Evolutionary conservation across 768 basidiomycete species (phyloP).

Genomic region (Suillus lakei): DNA sequence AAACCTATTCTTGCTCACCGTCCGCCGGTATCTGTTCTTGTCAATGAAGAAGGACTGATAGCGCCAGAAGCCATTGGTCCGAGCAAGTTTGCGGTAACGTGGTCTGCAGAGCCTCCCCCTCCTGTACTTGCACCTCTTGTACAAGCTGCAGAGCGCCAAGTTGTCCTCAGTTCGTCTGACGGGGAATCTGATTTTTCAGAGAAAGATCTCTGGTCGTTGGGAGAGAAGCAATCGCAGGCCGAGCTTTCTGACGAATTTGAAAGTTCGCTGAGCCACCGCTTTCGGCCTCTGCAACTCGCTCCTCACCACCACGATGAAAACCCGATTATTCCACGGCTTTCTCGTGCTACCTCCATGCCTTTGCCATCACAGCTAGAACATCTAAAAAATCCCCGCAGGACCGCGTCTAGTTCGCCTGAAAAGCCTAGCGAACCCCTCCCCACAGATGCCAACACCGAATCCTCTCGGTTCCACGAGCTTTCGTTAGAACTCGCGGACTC

Average conservation of each 20-base stretch:
- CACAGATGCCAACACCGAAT: conserved; percentile 24
- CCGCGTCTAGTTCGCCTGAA: conserved; percentile 13
- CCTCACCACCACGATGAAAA: conserved; percentile 27
- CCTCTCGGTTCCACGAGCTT: conserved; percentile 61
- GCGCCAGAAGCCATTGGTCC: conserved; percentile 50
- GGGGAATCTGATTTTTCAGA: conserved; percentile 57
- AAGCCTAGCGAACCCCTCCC: conserved; percentile 20
- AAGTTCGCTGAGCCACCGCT: conserved; percentile 27
- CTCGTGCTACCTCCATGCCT: conserved; percentile 80
- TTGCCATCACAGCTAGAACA: conserved; percentile 78
- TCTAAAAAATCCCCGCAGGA: conserved; percentile 69
- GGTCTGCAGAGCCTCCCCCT: conserved; percentile 52
- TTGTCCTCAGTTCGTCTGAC: conserved; percentile 53
- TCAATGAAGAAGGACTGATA: conserved; percentile 46
- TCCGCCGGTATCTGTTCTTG: conserved; percentile 44
- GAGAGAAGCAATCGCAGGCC: conserved; percentile 35
- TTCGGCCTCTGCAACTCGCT: conserved; percentile 24
- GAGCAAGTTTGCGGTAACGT: conserved; percentile 66
- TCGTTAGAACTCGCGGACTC: conserved; percentile 91
- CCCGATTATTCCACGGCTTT: conserved; percentile 56
- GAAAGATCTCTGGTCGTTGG: conserved; percentile 37
- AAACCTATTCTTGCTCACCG: conserved; percentile 53
- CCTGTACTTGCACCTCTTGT: conserved; percentile 40
- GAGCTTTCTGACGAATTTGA: conserved; percentile 39
- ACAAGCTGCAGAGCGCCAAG: conserved; percentile 42